Conservation (phyloP, 805 yeast genomes). For the Starmerella sirachaensis region DNA sequence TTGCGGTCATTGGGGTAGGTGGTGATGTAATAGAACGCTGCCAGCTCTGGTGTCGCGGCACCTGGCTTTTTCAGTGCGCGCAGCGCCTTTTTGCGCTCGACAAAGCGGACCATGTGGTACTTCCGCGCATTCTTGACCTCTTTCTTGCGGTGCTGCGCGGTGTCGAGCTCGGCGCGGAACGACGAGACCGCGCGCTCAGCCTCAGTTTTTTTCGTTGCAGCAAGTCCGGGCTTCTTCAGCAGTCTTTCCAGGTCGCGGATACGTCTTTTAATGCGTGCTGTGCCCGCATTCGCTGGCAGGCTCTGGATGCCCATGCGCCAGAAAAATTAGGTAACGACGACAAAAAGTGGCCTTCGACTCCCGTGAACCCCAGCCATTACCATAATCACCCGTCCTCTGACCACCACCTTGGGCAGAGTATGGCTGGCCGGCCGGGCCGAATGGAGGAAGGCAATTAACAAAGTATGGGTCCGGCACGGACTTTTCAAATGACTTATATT, state of each 20-base stretch:
- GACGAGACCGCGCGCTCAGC: conserved; percentile 62
- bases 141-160: conserved; percentile 35
- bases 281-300: conserved; percentile 21
- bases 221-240: conserved; percentile 47
- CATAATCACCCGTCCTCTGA: no score
- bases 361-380: no score
- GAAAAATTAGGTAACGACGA: no score
- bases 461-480: no score
- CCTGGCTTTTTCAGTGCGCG: conserved; percentile 47
- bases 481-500: no score
- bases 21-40: conserved; percentile 60
- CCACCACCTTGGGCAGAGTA: no score
- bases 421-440: no score
- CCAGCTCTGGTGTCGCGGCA: conserved; percentile 27
- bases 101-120: conserved; percentile 88
- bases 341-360: no score
- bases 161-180: conserved; percentile 44
- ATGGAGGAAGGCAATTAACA: no score
- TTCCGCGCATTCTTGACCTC: conserved; percentile 48
- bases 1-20: conserved; percentile 70
- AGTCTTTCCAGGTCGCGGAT: conserved; percentile 77
- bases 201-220: conserved; percentile 36
- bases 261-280: conserved; percentile 56
- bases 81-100: conserved; percentile 76
- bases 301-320: conserved; percentile 22